These are phyloP conservation scores for Penicillium simplicissimum DNA, from an alignment of 495 filamentous ascomycete species.

Conservation along the genomic window DNA sequence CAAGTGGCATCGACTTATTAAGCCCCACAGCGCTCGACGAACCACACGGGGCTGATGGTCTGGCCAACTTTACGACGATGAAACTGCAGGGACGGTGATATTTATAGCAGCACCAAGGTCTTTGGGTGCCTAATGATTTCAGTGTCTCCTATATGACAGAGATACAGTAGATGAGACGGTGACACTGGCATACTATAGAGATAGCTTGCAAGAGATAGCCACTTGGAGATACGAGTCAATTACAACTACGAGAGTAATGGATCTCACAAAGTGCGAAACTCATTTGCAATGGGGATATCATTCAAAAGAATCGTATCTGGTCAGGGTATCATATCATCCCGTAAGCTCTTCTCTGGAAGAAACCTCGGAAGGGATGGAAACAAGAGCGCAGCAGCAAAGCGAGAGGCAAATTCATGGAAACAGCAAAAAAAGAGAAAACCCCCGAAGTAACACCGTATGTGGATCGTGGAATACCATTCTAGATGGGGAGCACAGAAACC, in stretches of 20 bases:
- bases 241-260: neutral
- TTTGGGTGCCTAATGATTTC: no score
- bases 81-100: neutral
- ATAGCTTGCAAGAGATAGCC: no score
- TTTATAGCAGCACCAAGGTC: neutral
- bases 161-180: neutral
- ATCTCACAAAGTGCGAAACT: neutral
- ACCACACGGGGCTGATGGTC: neutral
- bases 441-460: constrained; percentile 9
- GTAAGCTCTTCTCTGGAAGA: constrained; percentile 10
- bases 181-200: no score
- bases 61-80: neutral
- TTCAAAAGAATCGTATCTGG: constrained; percentile 26
- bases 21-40: constrained; percentile 20
- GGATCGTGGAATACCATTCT: constrained; percentile 32
- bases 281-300: constrained; percentile 13
- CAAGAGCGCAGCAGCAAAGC: neutral
- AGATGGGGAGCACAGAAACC: constrained; percentile 15
- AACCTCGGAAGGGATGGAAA: constrained; percentile 6
- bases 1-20: neutral
- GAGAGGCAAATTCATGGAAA: constrained; percentile 8
- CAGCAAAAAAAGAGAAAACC: neutral
- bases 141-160: no score
- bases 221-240: neutral
- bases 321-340: constrained; percentile 34